Conservation (phyloP, 495 filamentous ascomycete genomes). For the Saxophila tyrrhenica region DNA sequence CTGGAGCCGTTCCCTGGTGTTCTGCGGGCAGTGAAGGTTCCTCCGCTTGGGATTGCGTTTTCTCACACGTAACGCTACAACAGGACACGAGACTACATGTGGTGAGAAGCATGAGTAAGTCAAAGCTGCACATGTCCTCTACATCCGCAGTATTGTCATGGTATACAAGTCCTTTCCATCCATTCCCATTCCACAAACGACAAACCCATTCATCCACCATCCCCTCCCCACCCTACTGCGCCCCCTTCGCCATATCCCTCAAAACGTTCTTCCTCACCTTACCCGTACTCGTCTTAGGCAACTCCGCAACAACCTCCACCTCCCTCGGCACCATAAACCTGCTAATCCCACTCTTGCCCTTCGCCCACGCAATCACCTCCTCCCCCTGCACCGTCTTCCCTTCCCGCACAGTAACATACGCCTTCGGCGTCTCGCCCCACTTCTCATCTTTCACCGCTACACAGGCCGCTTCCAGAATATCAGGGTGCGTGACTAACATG, state of each 20-base stretch:
- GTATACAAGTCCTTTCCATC: too few relatives aligned
- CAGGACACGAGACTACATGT: too few relatives aligned
- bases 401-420: conserved; percentile 69
- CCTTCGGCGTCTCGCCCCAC: conserved; percentile 93
- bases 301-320: conserved; percentile 74
- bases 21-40: too few relatives aligned
- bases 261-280: conserved; percentile 95
- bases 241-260: conserved; percentile 71
- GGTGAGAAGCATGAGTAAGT: too few relatives aligned
- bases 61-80: too few relatives aligned
- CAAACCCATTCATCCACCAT: too few relatives aligned
- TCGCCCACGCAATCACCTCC: conserved; percentile 80
- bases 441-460: conserved; percentile 81
- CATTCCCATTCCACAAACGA: too few relatives aligned
- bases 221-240: too few relatives aligned
- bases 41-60: too few relatives aligned
- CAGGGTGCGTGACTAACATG: conserved; percentile 82
- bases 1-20: too few relatives aligned
- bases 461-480: conserved; percentile 81
- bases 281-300: conserved; percentile 94
- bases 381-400: conserved; percentile 50
- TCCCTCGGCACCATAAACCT: conserved; percentile 94
- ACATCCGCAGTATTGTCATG: too few relatives aligned
- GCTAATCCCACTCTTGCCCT: conserved; percentile 62
- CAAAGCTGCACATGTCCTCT: too few relatives aligned